Evolutionary conservation across 1,139 yeast genomes (phyloP), one percentile per base, ranked within the genome.

Genomic region (Pneumocystis oryctolagi): DNA sequence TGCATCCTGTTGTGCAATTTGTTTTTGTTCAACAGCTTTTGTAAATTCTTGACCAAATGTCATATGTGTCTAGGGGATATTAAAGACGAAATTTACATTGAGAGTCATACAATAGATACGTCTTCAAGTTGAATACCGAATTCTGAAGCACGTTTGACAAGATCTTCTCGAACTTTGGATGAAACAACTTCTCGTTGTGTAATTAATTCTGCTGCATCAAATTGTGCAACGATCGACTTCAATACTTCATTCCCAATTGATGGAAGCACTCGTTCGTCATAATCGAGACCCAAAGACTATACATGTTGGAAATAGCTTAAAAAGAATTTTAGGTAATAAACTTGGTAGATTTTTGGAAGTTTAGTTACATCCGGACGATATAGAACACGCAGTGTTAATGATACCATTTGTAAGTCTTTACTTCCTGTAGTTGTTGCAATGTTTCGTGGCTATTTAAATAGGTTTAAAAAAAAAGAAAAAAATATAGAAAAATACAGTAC

Each of bases 1-100:
- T 31, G 99, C 97, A 73, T 94, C 98, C 76, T 94, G 98, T 78
- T 92, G 98, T 39, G 98, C 98, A 76, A 94, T 94, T 76, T 94
- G 98, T 76, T 94, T 94, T 77, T 89, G 96, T 77, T 94, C 99
- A 65, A 92, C 98, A 31, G 98, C 97, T 76, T 89, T 90, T 65
- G 99, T 94, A 78, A 94, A 94, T 73, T 94, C 99, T 69, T 82
- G 82, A 64, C 98, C 98, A 74, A 94, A 94, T 0, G 97, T 88
- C 90, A 94, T 85, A 77, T 94, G 98, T 30, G 99, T 94, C 59
- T 57, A 57, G 37, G 25, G 12, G 14, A 20, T 47, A 9, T 47
- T 47, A 47, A 47, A 47, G 18, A 57, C 12, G 31, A 9, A 25
- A 20, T 30, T 30, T 30, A 20, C 3, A 20, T 57, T 5, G 5